Evolutionary conservation across 2,329 filamentous ascomycete species (phyloP), one percentile per base, ranked within the genome.

Genomic region (Verticillium nubilum): DNA sequence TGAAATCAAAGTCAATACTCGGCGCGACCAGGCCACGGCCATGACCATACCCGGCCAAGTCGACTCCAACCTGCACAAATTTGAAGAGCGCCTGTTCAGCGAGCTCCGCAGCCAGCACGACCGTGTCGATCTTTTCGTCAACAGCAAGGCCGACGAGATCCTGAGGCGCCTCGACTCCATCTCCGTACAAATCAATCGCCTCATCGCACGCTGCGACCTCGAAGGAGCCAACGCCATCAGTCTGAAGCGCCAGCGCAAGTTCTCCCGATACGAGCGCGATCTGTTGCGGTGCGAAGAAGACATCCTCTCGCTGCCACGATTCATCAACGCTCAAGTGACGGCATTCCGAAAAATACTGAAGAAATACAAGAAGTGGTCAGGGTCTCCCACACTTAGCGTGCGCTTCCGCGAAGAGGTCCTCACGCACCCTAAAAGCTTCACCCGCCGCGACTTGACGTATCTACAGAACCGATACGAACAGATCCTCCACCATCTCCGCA

Each of bases 281-380:
- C 68, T 83, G 2, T 70, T 82, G 47, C 76, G 77, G 58, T 90
- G 88, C 63, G 86, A 87, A 53, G 84, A 91, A 64, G 91, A 95
- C 63, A 86, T 91, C 58, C 82, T 84, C 58, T 83, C 84, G 4
- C 78, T 95, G 5, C 82, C 85, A 35, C 85, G 90, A 50, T 96
- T 94, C 67, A 84, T 88, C 63, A 81, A 83, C 61, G 88, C 89
- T 2, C 91, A 96, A 69, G 80, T 87, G 10, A 84, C 88, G 4
- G 91, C 89, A 4, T 93, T 96, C 67, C 84, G 85, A 59, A 96
- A 96, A 74, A 87, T 96, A 37, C 77, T 93, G 33, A 95, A 94
- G 72, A 96, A 96, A 70, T 94, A 95, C 74, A 83, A 88, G 81
- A 93, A 92, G 81, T 95, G 91, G 91, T 94, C 91, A 3, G 86